Evolutionary conservation across 176 grass and related monocot genomes (phyloP), one percentile per base, ranked within the genome.

Genomic region (Bolboschoenus planiculmis): DNA sequence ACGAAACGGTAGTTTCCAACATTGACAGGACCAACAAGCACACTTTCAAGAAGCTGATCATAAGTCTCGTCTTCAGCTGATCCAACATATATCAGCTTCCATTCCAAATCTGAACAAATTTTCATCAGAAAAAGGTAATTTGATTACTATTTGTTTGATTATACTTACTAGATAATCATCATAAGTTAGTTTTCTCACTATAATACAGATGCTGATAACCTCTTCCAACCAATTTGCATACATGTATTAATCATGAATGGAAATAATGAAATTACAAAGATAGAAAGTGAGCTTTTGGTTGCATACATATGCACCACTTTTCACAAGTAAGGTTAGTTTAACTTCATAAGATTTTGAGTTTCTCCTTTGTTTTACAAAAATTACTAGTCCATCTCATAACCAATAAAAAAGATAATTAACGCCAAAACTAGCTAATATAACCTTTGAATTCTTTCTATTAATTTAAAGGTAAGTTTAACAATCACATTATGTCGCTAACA

Each of bases 11-110:
- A 99, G 56, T 94, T 99, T 55, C 96, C 96, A 73, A 93, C 92
- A 80, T 95, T 99, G 82, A 99, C 92, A 14, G 96, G 96, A 39
- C 92, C 96, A 86, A 99, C 96, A 86, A 99, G 87, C 20, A 95
- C 96, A 2, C 96, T 99, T 66, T 99, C 96, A 81, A 99, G 89
- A 54, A 93, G 90, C 54, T 99, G 96, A 64, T 99, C 96, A 40
- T 95, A 99, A 64, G 90, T 95, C 79, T 99, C 96, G 33, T 99
- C 96, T 90, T 99, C 96, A 46, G 96, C 96, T 30, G 96, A 99
- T 83, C 96, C 96, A 63, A 99, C 96, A 66, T 99, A 99, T 66
- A 87, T 90, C 53, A 99, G 92, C 78, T 99, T 99, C 96, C 96
- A 99, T 84, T 84, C 82, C 63, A 84, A 75, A 56, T 84, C 82